Conservation (phyloP, 2,329 filamentous ascomycete genomes). For the Fusarium nelsonii region DNA sequence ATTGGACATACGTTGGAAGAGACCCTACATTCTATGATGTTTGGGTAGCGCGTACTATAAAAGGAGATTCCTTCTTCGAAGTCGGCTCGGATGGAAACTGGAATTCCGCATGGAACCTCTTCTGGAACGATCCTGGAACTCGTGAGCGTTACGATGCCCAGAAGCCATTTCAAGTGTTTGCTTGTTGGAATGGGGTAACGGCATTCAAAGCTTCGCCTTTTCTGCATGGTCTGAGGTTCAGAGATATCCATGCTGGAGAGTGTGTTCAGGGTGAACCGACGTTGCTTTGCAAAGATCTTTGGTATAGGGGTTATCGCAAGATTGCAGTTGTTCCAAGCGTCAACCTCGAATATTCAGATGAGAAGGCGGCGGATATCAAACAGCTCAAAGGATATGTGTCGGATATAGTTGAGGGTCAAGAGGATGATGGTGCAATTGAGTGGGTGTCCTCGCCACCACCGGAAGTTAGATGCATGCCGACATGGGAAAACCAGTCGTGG, state of each 20-base stretch:
- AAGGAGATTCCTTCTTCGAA: slow-evolving; percentile 67
- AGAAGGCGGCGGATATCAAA: slow-evolving; percentile 61
- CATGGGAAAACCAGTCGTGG: slow-evolving; percentile 57
- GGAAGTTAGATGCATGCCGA: slow-evolving; percentile 62
- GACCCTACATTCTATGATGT: slow-evolving; percentile 68
- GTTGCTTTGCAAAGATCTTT: slow-evolving; percentile 69
- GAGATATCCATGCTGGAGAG: slow-evolving; percentile 55
- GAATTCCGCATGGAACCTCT: slow-evolving; percentile 63
- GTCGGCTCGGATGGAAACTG: slow-evolving; percentile 64
- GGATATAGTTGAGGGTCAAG: slow-evolving; percentile 49
- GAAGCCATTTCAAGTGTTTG: slow-evolving; percentile 69
- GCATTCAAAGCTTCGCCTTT: slow-evolving; percentile 64
- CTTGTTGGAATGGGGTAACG: slow-evolving; percentile 71
- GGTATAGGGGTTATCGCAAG: slow-evolving; percentile 61
- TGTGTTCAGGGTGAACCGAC: slow-evolving; percentile 68
- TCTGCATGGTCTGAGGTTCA: slow-evolving; percentile 59
- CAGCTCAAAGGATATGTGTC: slow-evolving; percentile 62
- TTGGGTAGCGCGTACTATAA: slow-evolving; percentile 66
- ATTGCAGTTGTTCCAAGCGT: slow-evolving; percentile 69
- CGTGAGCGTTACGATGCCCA: slow-evolving; percentile 50
- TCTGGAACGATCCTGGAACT: slow-evolving; percentile 59
- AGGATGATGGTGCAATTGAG: slow-evolving; percentile 51
- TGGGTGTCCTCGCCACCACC: slow-evolving; percentile 61
- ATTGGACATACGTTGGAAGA: slow-evolving; percentile 63
- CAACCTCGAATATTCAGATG: slow-evolving; percentile 66